Evolutionary conservation across 805 yeast species (phyloP), one percentile per base, ranked within the genome.

Genomic region (Alloascoidea africana): DNA sequence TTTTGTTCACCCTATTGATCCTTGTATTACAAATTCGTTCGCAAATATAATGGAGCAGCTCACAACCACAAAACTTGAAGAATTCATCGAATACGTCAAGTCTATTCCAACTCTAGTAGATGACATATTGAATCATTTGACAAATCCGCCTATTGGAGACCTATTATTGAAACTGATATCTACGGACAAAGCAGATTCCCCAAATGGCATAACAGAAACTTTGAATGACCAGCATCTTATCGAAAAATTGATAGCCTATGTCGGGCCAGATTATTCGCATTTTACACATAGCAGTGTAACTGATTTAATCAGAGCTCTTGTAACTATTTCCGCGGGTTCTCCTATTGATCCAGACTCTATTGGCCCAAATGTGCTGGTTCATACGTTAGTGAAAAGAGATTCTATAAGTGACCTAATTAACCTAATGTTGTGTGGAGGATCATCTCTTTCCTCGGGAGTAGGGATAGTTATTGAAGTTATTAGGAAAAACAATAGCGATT

Each of bases 401-500:
- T 23, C 13, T 23, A n/a, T n/a, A 23, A 23, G 13, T 23, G n/a
- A 23, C 8, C 30, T 23, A 8, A n/a, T n/a, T 23, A 23, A 23
- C 8, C n/a, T 8, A 8, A 23, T 23, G 30, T 23, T 23, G n/a
- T 23, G n/a, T 23, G 30, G 30, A 8, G 30, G 30, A 23, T 8
- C 30, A 23, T 8, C 13, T 23, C n/a, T 23, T 8, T 23, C 30
- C 8, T 23, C 30, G 8, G 30, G 30, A 8, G 30, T 23, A n/a
- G 30, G 30, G 8, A 23, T 23, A 23, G n/a, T 23, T 8, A 23
- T 23, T 23, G 30, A 23, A 8, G n/a, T 23, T 8, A 23, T 23
- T 23, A 23, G 30, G 30, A 23, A 23, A 23, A 23, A 23, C n/a
- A 23, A 23, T 23, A 23, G 30, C 30, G 30, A 23, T 23, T 23